Evolutionary conservation across 139 green algal species (phyloP).

Genomic region (Yamagishiella unicocca): DNA sequence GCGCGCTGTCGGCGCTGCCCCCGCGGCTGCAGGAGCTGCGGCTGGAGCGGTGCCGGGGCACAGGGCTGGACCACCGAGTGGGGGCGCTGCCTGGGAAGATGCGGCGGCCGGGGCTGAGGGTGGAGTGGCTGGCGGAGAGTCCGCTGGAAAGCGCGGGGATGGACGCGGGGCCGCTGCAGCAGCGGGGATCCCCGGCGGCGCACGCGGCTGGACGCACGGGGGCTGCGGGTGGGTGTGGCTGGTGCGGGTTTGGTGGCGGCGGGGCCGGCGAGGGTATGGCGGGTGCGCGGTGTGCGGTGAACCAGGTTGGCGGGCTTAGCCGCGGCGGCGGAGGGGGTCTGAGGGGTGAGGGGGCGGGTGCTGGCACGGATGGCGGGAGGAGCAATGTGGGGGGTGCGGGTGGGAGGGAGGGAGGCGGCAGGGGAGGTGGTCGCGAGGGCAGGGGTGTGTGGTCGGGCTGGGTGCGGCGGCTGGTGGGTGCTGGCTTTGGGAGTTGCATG

Average conservation of each 20-base stretch:
- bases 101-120: neutral
- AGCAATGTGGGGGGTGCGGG: neutral
- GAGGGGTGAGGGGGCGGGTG: too few relatives aligned
- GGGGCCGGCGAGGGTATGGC: neutral
- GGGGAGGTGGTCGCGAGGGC: neutral
- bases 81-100: neutral
- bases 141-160: neutral
- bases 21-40: neutral
- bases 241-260: neutral
- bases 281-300: too few relatives aligned
- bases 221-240: neutral
- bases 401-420: too few relatives aligned
- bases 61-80: neutral
- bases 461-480: neutral
- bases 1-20: neutral
- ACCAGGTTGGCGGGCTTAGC: too few relatives aligned
- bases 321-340: too few relatives aligned
- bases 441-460: neutral
- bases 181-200: neutral
- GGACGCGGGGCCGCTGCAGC: constrained; percentile 13
- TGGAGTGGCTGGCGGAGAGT: constrained; percentile 28
- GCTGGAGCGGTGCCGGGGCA: neutral
- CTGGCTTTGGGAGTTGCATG: neutral
- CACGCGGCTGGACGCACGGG: neutral
- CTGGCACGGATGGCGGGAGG: neutral